Percentiles rank a stretch among this genome's conserved stretches.
These are phyloP conservation scores for Andrographis paniculata DNA, from an alignment of 305 asterid genomes.

Conservation along the genomic window DNA sequence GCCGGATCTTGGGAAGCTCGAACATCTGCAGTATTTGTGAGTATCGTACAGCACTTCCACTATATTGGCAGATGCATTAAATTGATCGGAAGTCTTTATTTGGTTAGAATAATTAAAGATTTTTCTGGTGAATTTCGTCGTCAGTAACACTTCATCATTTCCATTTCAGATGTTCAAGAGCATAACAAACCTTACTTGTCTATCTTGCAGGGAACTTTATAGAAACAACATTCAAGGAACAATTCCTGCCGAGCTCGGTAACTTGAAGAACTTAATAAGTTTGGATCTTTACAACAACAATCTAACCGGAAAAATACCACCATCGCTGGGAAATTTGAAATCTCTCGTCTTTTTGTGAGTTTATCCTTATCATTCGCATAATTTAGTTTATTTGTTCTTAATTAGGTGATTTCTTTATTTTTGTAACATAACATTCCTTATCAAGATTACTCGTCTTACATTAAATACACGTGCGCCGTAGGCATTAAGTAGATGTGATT, in stretches of 20 bases:
- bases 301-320: conserved; percentile 63
- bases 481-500: too few relatives aligned
- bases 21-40: conserved; percentile 87
- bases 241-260: conserved; percentile 79
- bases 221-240: conserved; percentile 73
- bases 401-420: conserved; percentile 2
- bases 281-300: conserved; percentile 94
- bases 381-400: conserved; percentile 5
- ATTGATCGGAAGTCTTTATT: background rate
- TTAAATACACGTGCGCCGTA: too few relatives aligned
- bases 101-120: too few relatives aligned
- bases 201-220: conserved; percentile 71
- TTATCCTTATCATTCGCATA: background rate
- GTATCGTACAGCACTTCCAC: conserved; percentile 23
- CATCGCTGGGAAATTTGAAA: conserved; percentile 70
- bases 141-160: too few relatives aligned
- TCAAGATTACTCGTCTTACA: too few relatives aligned
- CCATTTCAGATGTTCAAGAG: too few relatives aligned
- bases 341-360: conserved; percentile 82
- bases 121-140: too few relatives aligned
- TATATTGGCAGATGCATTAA: conserved; percentile 2
- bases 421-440: too few relatives aligned
- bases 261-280: conserved; percentile 80
- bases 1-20: conserved; percentile 87
- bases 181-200: conserved; percentile 11